phyloP scores from a whole-genome alignment of 73 alveolate genomes.

The Paramecium octaurelia region DNA sequence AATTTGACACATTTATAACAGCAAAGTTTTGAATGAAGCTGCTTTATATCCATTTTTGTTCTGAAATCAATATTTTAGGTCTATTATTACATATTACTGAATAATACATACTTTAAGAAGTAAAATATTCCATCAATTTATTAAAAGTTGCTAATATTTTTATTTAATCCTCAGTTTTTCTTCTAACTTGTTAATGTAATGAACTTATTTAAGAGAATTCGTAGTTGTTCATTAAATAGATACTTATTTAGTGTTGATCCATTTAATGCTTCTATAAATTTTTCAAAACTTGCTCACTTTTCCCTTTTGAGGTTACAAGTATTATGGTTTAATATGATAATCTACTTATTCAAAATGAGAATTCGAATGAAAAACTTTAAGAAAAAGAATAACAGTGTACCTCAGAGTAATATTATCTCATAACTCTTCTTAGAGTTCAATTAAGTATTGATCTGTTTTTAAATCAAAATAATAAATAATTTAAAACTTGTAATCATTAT shows the following conservation, averaged over 20 bases:
- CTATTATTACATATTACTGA: neutral
- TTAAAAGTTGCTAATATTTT: neutral
- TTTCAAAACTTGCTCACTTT: neutral
- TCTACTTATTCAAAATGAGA: conserved; percentile 24
- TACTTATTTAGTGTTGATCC: no score
- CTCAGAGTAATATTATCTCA: neutral
- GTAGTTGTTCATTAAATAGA: no score
- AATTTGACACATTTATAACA: neutral
- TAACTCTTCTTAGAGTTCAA: neutral
- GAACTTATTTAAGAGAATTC: conserved; percentile 23
- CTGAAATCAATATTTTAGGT: neutral
- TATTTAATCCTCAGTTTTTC: neutral
- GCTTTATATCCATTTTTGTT: neutral
- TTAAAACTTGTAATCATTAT: neutral
- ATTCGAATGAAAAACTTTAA: neutral
- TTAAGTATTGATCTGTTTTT: neutral
- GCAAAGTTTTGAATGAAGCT: neutral
- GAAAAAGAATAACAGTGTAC: neutral
- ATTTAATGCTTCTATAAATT: neutral
- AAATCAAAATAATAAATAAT: neutral
- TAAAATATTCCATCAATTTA: neutral
- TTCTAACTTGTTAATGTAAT: neutral
- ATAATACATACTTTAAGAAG: neutral
- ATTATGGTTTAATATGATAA: neutral
- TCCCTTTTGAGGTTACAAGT: neutral